phyloP scores from a whole-genome alignment of 305 asterid genomes.

The Fraxinus paxiana region DNA sequence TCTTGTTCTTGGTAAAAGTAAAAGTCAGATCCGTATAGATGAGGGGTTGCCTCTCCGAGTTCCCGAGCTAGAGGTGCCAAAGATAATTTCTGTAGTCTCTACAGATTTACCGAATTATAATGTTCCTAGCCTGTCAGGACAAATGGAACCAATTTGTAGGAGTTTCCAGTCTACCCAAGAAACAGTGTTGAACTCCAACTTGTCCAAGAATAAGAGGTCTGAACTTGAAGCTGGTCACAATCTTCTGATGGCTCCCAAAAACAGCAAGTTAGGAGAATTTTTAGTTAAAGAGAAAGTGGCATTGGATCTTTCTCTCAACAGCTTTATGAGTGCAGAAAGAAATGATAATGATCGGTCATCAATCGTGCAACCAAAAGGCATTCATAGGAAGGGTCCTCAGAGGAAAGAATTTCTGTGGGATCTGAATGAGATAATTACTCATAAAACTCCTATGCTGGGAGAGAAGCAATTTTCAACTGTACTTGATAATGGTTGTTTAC shows the following conservation, averaged over 20 bases:
- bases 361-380: conserved; percentile 26
- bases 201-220: conserved; percentile 24
- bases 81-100: conserved; percentile 17
- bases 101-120: conserved; percentile 21
- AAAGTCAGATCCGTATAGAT: conserved; percentile 20
- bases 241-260: conserved; percentile 19
- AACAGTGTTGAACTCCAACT: conserved; percentile 6
- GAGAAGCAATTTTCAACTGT: conserved; percentile 30
- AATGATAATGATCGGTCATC: conserved; percentile 12
- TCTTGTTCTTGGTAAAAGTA: conserved; percentile 23
- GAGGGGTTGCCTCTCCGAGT: conserved; percentile 5
- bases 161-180: conserved; percentile 17
- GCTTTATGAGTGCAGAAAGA: conserved; percentile 29
- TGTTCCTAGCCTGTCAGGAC: conserved; percentile 22
- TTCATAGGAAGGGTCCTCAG: conserved; percentile 7
- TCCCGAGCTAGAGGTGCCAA: conserved; percentile 8
- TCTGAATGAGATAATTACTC: conserved; percentile 47
- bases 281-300: conserved; percentile 22
- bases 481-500: conserved; percentile 28
- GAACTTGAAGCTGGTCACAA: conserved; percentile 25
- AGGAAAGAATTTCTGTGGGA: conserved; percentile 26
- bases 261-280: conserved; percentile 21
- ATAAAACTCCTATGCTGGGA: conserved; percentile 20
- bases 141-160: conserved; percentile 18
- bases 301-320: conserved; percentile 41